Percentiles rank a stretch among this genome's conserved stretches.
phyloP scores from a whole-genome alignment of 2,329 filamentous ascomycete genomes.

The Epichloe festucae region DNA sequence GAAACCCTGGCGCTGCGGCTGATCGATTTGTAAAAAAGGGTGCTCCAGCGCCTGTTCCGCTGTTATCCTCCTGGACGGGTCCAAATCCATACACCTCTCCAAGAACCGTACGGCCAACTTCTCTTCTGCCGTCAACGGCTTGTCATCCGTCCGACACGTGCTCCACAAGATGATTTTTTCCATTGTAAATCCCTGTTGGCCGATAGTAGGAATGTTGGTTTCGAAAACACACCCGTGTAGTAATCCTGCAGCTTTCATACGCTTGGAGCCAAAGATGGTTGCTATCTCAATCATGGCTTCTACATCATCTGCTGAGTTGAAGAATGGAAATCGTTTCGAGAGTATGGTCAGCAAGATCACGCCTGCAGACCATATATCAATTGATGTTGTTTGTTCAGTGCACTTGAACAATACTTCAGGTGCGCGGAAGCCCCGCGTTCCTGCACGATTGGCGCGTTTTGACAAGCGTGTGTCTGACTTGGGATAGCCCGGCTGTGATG shows the following conservation, averaged over 20 bases:
- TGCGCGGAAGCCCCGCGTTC: slow-evolving; percentile 88
- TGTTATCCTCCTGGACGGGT: slow-evolving; percentile 60
- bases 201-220: slow-evolving; percentile 83
- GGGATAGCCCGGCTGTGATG: slow-evolving; percentile 57
- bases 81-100: slow-evolving; percentile 59
- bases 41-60: slow-evolving; percentile 62
- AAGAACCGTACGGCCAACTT: slow-evolving; percentile 62
- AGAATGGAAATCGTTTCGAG: slow-evolving; percentile 88
- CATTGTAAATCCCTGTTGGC: slow-evolving; percentile 69
- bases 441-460: slow-evolving; percentile 82
- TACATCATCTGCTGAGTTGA: slow-evolving; percentile 96
- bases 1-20: slow-evolving; percentile 16
- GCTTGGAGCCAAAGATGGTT: slow-evolving; percentile 76
- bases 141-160: slow-evolving; percentile 57
- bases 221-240: slow-evolving; percentile 88
- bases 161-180: slow-evolving; percentile 96
- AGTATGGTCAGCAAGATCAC: slow-evolving; percentile 96
- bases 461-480: slow-evolving; percentile 83
- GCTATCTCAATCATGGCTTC: slow-evolving; percentile 96
- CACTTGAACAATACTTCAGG: slow-evolving; percentile 97
- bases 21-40: slow-evolving; percentile 48
- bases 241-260: slow-evolving; percentile 71
- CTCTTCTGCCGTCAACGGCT: slow-evolving; percentile 51
- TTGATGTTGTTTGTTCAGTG: slow-evolving; percentile 82
- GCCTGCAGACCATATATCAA: slow-evolving; percentile 94